Base-by-base conservation (phyloP, 495 filamentous ascomycete species). In the Aspergillus homomorphus region DNA sequence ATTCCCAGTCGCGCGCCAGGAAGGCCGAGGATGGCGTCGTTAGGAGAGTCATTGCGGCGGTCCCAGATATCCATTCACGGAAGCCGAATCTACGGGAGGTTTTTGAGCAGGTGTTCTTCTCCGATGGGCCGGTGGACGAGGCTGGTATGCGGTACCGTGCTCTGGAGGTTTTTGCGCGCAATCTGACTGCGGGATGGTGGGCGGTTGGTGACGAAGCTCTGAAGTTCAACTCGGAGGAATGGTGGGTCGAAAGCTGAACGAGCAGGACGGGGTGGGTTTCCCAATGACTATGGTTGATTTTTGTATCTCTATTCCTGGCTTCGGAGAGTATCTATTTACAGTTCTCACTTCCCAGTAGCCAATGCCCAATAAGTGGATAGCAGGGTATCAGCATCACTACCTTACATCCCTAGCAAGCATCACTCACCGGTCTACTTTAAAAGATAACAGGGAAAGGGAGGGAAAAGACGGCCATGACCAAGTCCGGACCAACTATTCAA, bases 11-110 rank as follows among this genome's bases (percentile, higher is more conserved):
- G 45, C 10, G 8, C 7, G 22, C 44, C 12, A 18, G 12, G 19
- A 38, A 9, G 14, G 41, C 14, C n/a, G 19, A n/a, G 22, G 42
- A 14, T 14, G 38, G 38, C 7, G 57, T 84, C 15, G 70, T 68
- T 23, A 77, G 73, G 53, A 79, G 83, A 67, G 81, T 91, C 10
- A 83, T 98, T 53, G 74, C 90, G 7, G 86, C 84, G 14, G 93
- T 96, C 23, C 92, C 93, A 4, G 93, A 97, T 73, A 59, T 94
- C 23, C 94, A 98, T 74, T 97, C 93, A 1, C 78, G 92, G 53
- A 98, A 98, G 67, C 94, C 93, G 20, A 86, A 83, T 59, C 60
- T 90, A 52, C 86, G 82, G 63, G 73, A 69, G 22, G 45, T 87
- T 8, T 73, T 88, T 46, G 84, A 84, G 65, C 66, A 62, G 4